These are phyloP conservation scores for Penicillium taxi DNA, from an alignment of 495 filamentous ascomycete genomes.

Conservation along the genomic window DNA sequence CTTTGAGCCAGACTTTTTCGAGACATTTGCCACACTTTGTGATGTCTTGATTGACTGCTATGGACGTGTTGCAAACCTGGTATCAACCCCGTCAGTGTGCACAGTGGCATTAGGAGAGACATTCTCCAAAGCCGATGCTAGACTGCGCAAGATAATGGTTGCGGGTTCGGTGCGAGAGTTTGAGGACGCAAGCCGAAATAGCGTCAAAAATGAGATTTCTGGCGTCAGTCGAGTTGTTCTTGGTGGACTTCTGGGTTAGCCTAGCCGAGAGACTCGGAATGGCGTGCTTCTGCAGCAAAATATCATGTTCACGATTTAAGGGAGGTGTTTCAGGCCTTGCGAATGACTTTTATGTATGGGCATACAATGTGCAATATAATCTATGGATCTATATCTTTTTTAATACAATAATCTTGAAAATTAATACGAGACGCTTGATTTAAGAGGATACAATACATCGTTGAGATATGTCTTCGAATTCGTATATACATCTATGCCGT, in stretches of 20 bases:
- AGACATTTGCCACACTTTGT: slow-evolving; percentile 94
- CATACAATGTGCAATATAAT: too few relatives aligned
- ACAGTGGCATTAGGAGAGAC: slow-evolving; percentile 58
- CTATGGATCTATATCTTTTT: not conserved
- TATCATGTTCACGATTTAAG: slow-evolving; percentile 7
- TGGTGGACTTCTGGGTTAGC: slow-evolving; percentile 72
- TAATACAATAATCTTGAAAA: too few relatives aligned
- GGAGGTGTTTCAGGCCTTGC: slow-evolving; percentile 8
- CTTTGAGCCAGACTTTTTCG: slow-evolving; percentile 96
- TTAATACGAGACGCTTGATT: not conserved
- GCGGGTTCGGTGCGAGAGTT: slow-evolving; percentile 82
- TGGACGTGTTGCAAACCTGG: slow-evolving; percentile 61
- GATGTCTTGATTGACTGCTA: slow-evolving; percentile 94
- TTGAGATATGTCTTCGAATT: slow-evolving; percentile 2
- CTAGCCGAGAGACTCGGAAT: not conserved
- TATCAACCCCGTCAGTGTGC: slow-evolving; percentile 60
- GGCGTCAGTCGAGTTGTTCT: slow-evolving; percentile 83
- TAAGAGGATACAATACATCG: not conserved
- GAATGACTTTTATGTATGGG: too few relatives aligned
- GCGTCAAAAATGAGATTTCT: slow-evolving; percentile 69
- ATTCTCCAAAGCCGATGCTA: slow-evolving; percentile 84
- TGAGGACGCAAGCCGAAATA: slow-evolving; percentile 70
- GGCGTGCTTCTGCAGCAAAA: not conserved
- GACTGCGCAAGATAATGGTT: slow-evolving; percentile 77
- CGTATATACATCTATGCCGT: slow-evolving; percentile 11